Evolutionary conservation across 1,139 yeast genomes (phyloP).

Genomic region (Citeromyces siamensis): DNA sequence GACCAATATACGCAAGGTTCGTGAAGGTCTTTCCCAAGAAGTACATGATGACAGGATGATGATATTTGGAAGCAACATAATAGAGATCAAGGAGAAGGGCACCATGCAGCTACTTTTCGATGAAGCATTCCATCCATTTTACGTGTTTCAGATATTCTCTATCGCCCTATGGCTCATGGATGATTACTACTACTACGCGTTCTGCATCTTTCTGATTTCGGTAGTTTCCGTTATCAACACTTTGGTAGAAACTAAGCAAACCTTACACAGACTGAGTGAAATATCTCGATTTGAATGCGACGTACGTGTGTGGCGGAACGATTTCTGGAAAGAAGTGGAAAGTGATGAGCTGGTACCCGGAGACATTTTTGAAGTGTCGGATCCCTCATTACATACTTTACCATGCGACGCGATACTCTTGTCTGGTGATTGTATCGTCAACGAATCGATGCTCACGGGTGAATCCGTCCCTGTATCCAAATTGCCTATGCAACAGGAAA

Average conservation of each 20-base stretch:
- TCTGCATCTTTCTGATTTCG: slow-evolving; percentile 83
- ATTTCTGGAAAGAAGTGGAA: slow-evolving; percentile 78
- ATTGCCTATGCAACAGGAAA: slow-evolving; percentile 48
- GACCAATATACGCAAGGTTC: slow-evolving; percentile 43
- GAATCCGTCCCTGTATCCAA: slow-evolving; percentile 96
- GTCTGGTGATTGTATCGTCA: slow-evolving; percentile 88
- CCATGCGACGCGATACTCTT: slow-evolving; percentile 87
- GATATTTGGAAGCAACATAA: slow-evolving; percentile 69
- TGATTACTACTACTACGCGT: slow-evolving; percentile 85
- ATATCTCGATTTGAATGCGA: slow-evolving; percentile 67
- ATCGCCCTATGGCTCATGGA: slow-evolving; percentile 87
- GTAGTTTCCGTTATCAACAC: slow-evolving; percentile 69
- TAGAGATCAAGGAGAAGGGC: slow-evolving; percentile 69
- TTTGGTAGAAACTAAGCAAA: slow-evolving; percentile 68
- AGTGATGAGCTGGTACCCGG: slow-evolving; percentile 92
- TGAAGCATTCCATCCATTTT: slow-evolving; percentile 91
- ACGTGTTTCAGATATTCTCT: slow-evolving; percentile 87
- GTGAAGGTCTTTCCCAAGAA: slow-evolving; percentile 64
- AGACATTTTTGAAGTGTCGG: slow-evolving; percentile 83
- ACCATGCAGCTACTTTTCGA: slow-evolving; percentile 55
- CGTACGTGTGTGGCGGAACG: slow-evolving; percentile 85
- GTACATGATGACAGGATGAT: slow-evolving; percentile 52
- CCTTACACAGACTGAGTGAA: slow-evolving; percentile 59
- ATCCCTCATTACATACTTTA: slow-evolving; percentile 56
- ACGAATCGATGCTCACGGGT: slow-evolving; percentile 94